Evolutionary conservation across 305 asterid genomes (phyloP), one percentile per base, ranked within the genome.

Genomic region (Caryopteris hybrid): DNA sequence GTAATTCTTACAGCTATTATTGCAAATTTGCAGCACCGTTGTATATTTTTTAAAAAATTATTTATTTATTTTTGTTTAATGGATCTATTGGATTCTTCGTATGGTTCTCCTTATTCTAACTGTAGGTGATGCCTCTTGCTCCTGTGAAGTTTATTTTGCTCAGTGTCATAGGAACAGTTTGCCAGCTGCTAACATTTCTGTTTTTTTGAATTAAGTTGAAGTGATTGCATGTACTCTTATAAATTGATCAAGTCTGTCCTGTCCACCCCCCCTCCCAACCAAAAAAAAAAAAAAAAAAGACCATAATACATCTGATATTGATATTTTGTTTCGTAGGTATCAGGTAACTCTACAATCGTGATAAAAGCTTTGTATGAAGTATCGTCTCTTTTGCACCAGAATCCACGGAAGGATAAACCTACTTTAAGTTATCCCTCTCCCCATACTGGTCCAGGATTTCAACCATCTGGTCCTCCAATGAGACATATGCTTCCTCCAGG

Each of bases 351-450:
- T 68, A 83, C 76, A 18, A 66, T 81, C 31, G 88, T 72, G 65
- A 85, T 74, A 78, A 85, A 80, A 80, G 86, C 91, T 65, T 77
- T 88, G 62, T 84, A 78, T 77, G 87, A 85, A 85, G 78, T 88
- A 70, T 85, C 97, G 53, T 86, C 93, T 70, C 82, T 85, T 57
- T 67, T 91, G 80, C 97, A 91, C 72, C 86, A 74, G 74, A 88
- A 87, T 81, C 88, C 95, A 46, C 81, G 85, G 66, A 91, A 84
- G 72, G 97, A 88, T 69, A 84, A 79, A 53, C 85, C 85, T 71
- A 83, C 88, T 64, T 67, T 54, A 61, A 83, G 81, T 77, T 75
- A 72, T 61, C 78, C 86, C 5, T 23, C 66, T 52, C 67, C 78
- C 58, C 72, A 72, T 73, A 75, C 80, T 59, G 63, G 75, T 75